Conservation (phyloP, 2,329 filamentous ascomycete species). For the Westerdykella ornata region DNA sequence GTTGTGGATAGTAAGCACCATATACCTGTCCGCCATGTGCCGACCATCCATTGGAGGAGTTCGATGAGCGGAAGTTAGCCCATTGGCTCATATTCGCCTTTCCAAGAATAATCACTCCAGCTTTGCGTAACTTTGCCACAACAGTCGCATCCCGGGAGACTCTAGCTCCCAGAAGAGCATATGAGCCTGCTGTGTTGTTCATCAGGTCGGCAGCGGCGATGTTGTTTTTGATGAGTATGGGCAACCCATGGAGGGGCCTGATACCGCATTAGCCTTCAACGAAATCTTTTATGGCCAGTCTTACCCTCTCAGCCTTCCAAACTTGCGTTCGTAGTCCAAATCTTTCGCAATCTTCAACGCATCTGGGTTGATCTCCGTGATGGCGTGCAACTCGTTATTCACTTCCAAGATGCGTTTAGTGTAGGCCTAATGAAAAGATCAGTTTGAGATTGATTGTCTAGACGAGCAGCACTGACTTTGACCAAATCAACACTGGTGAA, state of each 20-base stretch:
- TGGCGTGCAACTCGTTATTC: constrained; percentile 47
- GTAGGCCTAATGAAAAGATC: constrained; percentile 40
- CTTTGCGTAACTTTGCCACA: constrained; percentile 53
- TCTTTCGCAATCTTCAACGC: constrained; percentile 44
- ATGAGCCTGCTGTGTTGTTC: constrained; percentile 60
- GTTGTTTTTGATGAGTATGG: constrained; percentile 61
- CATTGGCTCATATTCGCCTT: constrained; percentile 61
- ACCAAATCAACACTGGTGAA: constrained; percentile 55
- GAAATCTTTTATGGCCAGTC: not conserved
- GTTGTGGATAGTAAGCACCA: constrained; percentile 54
- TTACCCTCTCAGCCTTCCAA: constrained; percentile 44
- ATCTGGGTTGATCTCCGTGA: constrained; percentile 53
- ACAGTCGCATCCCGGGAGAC: constrained; percentile 54
- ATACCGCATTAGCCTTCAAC: no score
- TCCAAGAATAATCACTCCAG: constrained; percentile 59
- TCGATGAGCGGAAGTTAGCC: constrained; percentile 55
- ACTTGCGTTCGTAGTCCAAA: constrained; percentile 45
- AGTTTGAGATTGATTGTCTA: not conserved
- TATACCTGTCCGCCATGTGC: constrained; percentile 57
- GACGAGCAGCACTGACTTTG: constrained; percentile 19
- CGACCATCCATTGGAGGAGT: constrained; percentile 58
- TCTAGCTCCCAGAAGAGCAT: constrained; percentile 54
- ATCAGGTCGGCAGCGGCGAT: constrained; percentile 58
- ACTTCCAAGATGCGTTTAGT: constrained; percentile 47
- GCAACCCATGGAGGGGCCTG: constrained; percentile 57